phyloP scores from a whole-genome alignment of 139 green algal species.

The Nannochloris sp. region DNA sequence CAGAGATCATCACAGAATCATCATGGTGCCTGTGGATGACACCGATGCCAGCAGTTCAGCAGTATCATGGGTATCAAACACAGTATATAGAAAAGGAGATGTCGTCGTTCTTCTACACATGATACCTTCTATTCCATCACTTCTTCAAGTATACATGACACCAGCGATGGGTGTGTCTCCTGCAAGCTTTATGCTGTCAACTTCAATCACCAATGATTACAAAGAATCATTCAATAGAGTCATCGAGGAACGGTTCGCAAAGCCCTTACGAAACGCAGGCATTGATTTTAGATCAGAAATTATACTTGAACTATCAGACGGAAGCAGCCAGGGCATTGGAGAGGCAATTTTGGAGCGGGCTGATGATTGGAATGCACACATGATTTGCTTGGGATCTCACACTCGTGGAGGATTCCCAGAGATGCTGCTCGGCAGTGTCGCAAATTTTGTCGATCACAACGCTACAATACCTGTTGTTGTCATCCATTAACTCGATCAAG shows the following conservation, averaged over 20 bases:
- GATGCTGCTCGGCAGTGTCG: conserved; percentile 27
- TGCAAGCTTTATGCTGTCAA: conserved; percentile 1
- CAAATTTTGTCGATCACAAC: conserved; percentile 12
- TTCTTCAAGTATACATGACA: not conserved
- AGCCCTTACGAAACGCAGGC: conserved; percentile 5
- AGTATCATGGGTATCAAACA: conserved; percentile 9
- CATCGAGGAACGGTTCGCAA: conserved; percentile 16
- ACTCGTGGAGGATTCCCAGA: conserved; percentile 9
- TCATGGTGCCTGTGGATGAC: conserved; percentile 28
- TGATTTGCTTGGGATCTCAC: conserved; percentile 16
- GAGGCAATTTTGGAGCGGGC: conserved; percentile 11
- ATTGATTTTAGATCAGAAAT: conserved; percentile 11
- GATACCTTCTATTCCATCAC: conserved; percentile 15
- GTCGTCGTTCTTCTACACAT: conserved; percentile 23
- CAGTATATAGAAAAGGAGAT: conserved; percentile 16
- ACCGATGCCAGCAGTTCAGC: conserved; percentile 5
- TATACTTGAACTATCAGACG: conserved; percentile 11
- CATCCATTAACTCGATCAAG: not conserved
- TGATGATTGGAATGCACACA: conserved; percentile 2
- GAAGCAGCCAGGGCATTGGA: conserved; percentile 4
- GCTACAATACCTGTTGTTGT: not conserved
- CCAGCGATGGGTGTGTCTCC: not conserved
- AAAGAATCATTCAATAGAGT: conserved; percentile 2
- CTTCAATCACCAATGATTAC: conserved; percentile 5
- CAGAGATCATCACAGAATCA: not conserved